Evolutionary conservation across 2,329 filamentous ascomycete species (phyloP), one percentile per base, ranked within the genome.

Genomic region (Epichloe uncinata): DNA sequence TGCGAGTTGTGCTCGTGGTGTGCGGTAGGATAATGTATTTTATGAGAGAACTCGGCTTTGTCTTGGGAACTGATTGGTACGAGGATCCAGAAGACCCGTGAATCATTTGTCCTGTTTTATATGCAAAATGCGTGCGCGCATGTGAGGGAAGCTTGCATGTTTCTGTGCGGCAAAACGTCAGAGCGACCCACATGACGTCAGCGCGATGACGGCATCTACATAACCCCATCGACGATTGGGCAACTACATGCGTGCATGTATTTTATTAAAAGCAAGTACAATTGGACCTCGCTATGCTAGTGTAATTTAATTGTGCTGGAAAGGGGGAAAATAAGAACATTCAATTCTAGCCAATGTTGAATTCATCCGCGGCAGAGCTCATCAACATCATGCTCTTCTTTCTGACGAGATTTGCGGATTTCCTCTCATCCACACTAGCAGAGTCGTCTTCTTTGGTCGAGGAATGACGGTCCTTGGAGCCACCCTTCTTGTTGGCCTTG

Each of bases 341-440:
- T 16, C 18, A 5, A 47, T 49, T 33, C 50, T 68, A 83, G 15
- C 81, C 81, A 61, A 85, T 76, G 61, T 85, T 85, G 60, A 85
- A 85, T 67, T 85, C 82, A 55, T 74, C 73, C 18, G 79, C 77
- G 52, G 71, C 73, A 56, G 80, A 78, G 67, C 78, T 82, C 69
- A 77, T 77, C 68, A 80, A 69, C 78, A 79, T 84, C 66, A 74
- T 78, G 64, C 73, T 78, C 54, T 79, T 81, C 76, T 61, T 78
- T 75, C 63, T 79, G 73, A 61, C 73, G 47, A 76, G 69, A 43
- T 72, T 69, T 43, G 65, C 67, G 33, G 61, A 60, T 33, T 62
- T 55, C 49, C 57, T 61, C 47, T 62, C 60, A 22, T 65, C 62
- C 20, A 61, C 60, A 37, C 61, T 62, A 4, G 49, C 8, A 20